phyloP scores from a whole-genome alignment of 257 asterid genomes.

The Handroanthus guayacan region DNA sequence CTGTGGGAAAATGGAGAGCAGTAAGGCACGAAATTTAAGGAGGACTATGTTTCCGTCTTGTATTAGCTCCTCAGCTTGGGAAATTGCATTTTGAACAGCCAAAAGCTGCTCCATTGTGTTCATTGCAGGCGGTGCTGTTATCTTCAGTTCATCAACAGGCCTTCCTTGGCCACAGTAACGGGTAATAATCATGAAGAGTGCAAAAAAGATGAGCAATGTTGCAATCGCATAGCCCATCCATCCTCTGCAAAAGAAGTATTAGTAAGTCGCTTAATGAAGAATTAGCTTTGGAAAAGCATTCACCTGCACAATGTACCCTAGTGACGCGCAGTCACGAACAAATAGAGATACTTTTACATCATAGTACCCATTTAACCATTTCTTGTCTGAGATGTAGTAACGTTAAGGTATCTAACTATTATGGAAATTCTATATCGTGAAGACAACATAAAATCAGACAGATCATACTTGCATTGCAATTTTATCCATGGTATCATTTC shows the following conservation, averaged over 20 bases:
- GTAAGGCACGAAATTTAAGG: constrained; percentile 79
- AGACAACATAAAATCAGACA: not conserved
- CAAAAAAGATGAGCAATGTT: constrained; percentile 51
- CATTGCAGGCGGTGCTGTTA: constrained; percentile 80
- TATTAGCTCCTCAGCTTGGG: constrained; percentile 88
- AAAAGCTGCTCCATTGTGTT: constrained; percentile 94
- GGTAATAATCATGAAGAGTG: constrained; percentile 77
- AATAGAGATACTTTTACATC: constrained; percentile 9
- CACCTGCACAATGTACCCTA: no score
- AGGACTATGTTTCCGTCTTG: constrained; percentile 87
- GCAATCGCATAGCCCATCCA: constrained; percentile 74
- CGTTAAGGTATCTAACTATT: not conserved
- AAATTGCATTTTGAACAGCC: constrained; percentile 90
- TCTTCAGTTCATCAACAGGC: constrained; percentile 74
- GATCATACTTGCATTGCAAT: constrained; percentile 9
- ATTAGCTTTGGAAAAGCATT: no score
- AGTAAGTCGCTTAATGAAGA: constrained; percentile 14
- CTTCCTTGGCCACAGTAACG: constrained; percentile 68
- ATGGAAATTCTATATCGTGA: not conserved
- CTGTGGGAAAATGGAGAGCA: constrained; percentile 89
- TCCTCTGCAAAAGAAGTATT: constrained; percentile 66
- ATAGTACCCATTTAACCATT: not conserved
- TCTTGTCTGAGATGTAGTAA: not conserved
- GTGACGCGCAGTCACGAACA: no score
- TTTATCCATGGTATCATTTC: not conserved